A percentile compares a stretch with the other conserved stretches of the same genome.
Conservation (phyloP, 1,284 basidiomycete genomes). For the Hemileia vastatrix region DNA sequence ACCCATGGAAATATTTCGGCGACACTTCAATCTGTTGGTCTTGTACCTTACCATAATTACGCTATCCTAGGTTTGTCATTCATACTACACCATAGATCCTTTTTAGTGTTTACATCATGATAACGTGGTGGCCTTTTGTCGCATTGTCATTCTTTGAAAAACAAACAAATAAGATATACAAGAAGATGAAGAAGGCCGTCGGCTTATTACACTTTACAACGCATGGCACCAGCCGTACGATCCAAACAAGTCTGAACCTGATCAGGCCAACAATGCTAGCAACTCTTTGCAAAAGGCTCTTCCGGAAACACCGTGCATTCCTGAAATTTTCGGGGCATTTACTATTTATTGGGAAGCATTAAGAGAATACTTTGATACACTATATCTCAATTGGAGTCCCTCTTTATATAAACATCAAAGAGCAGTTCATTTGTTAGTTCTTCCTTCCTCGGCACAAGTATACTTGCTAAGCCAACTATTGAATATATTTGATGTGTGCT, state of each 20-base stretch:
- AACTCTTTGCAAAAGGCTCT: constrained; percentile 9
- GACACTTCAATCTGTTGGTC: constrained; percentile 9
- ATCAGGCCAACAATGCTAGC: constrained; percentile 5
- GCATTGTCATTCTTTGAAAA: too few species aligned
- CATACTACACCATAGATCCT: too few species aligned
- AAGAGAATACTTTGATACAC: constrained; percentile 18
- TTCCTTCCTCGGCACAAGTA: background rate
- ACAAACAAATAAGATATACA: too few species aligned
- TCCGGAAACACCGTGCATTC: background rate
- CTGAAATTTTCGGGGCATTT: constrained; percentile 15
- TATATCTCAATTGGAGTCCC: constrained; percentile 20
- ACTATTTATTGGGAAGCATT: constrained; percentile 21
- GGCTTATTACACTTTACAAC: constrained; percentile 17
- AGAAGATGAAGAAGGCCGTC: constrained; percentile 5
- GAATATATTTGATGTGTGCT: background rate
- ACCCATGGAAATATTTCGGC: constrained; percentile 10
- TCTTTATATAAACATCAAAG: constrained; percentile 9
- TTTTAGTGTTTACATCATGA: too few species aligned
- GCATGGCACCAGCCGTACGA: constrained; percentile 7
- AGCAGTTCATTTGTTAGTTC: constrained; percentile 18
- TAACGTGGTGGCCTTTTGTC: too few species aligned
- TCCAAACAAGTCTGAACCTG: background rate
- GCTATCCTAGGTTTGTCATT: constrained; percentile 10
- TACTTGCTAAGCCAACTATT: background rate
- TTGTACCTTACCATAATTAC: constrained; percentile 20